Evolutionary conservation across 768 basidiomycete species (phyloP), one percentile per base, ranked within the genome.

Genomic region (Pulveroboletus sp.): DNA sequence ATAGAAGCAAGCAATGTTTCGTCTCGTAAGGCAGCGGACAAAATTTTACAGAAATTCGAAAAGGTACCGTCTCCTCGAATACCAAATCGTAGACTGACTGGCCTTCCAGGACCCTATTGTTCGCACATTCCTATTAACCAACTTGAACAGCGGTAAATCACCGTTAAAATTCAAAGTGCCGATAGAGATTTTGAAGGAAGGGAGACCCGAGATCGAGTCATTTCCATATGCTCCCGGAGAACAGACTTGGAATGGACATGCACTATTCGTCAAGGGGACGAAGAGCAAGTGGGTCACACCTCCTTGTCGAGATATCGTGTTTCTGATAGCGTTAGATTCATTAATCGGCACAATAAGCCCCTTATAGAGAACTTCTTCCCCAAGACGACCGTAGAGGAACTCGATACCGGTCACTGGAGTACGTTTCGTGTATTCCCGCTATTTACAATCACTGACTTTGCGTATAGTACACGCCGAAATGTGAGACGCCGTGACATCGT

Each of bases 391-490:
- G 58, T 94, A 9, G 78, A 82, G 59, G 75, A 68, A 21, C 67
- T 95, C 23, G 84, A 91, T 49, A 72, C 92, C 0, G 83, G 85
- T 1, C 94, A 97, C 66, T 97, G 94, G 94, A 87, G 89, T 90
- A 62, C 53, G 82, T 67, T n/a, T 7, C 7, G 25, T 13, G 1
- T 10, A 23, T 12, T 42, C 25, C 41, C 11, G 29, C 24, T 14
- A 19, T 33, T 40, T 17, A 47, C n/a, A 6, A 1, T 5, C 41
- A 1, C 43, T 66, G 11, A 65, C 34, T 17, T 17, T 21, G 23
- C 21, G 7, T 40, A 23, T 51, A 90, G 88, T 94, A 17, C 92
- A 94, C 53, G 86, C 89, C 14, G 91, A 94, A 62, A 77, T 76
- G 77, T 83, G 58, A 50, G 72, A 21, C 6, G 11, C 12, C 29